Base-by-base conservation (phyloP, 2,329 filamentous ascomycete species). In the Trichoderma sp. region DNA sequence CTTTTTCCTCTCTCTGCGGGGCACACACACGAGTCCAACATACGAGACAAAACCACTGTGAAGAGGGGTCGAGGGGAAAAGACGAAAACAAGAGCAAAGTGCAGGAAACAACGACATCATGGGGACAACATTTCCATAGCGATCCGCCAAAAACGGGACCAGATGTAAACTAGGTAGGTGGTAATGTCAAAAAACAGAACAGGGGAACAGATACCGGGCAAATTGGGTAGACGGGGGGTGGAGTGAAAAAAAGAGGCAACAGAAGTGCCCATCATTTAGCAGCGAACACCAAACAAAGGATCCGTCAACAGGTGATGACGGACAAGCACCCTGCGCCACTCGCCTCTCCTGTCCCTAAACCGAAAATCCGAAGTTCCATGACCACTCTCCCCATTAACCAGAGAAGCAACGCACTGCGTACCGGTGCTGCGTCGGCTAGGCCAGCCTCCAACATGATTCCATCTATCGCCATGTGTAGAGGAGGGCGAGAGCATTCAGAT, bases 331-430 rank as follows among this genome's bases (percentile, higher is more conserved):
- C 62, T 57, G 55, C 68, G 68, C 68, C 68, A 50, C 39, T 71
- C 71, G 26, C 62, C 62, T 67, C 69, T 71, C 61, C 68, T 47
- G 50, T 67, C 68, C 66, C 71, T 63, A 23, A 71, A 68, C 68
- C 68, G 67, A 72, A 67, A 71, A 62, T 67, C 78, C 77, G 75
- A 76, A 80, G 81, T 79, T 80, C 79, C 79, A 79, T 75, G 77
- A 76, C 76, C 77, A 80, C 76, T 78, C 76, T 77, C 81, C 78
- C 75, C 73, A 78, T 78, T 78, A 75, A 74, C 77, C 75, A 78
- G 74, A 79, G 76, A 77, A 78, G 75, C 78, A 79, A 79, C 78
- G 79, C 77, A 78, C 77, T 75, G 78, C 78, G 78, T 76, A 79
- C 79, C 73, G 73, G 75, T 74, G 75, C 75, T 73, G 76, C 79